These are phyloP conservation scores for Rosa lucieae DNA, from an alignment of 306 rosid genomes.

Conservation along the genomic window DNA sequence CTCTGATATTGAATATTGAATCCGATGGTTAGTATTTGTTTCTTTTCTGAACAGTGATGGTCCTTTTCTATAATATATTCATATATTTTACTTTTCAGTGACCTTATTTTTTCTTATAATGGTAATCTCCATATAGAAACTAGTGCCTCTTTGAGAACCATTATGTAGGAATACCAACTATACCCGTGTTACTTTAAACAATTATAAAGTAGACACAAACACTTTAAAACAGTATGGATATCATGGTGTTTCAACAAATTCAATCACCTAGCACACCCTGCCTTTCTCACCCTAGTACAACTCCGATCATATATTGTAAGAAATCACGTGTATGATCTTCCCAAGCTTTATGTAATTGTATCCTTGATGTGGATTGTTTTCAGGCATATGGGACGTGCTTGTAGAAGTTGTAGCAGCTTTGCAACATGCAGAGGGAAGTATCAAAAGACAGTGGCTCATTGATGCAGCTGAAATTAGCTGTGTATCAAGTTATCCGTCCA, in stretches of 20 bases:
- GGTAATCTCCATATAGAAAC: slow-evolving; percentile 8
- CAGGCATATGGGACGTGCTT: slow-evolving; percentile 80
- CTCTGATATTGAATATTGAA: slow-evolving; percentile 57
- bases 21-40: slow-evolving; percentile 40
- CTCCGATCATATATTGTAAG: background rate
- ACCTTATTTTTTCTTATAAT: slow-evolving; percentile 23
- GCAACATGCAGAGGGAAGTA: slow-evolving; percentile 69
- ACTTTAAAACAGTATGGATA: background rate
- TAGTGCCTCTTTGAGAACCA: background rate
- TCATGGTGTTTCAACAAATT: background rate
- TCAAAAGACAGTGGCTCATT: slow-evolving; percentile 79
- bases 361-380: slow-evolving; percentile 23
- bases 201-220: background rate
- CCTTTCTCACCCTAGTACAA: background rate
- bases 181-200: background rate
- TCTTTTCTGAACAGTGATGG: too few relatives aligned
- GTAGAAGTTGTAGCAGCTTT: slow-evolving; percentile 76
- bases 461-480: slow-evolving; percentile 90
- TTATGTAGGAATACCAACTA: background rate
- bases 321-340: background rate
- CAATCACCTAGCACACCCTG: background rate
- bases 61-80: too few relatives aligned
- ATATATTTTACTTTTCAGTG: background rate
- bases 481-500: slow-evolving; percentile 72
- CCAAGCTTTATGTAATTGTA: background rate